Percentiles rank a stretch among this genome's conserved stretches.
phyloP scores from a whole-genome alignment of 2,329 filamentous ascomycete genomes.

The Escovopsis sp. region DNA sequence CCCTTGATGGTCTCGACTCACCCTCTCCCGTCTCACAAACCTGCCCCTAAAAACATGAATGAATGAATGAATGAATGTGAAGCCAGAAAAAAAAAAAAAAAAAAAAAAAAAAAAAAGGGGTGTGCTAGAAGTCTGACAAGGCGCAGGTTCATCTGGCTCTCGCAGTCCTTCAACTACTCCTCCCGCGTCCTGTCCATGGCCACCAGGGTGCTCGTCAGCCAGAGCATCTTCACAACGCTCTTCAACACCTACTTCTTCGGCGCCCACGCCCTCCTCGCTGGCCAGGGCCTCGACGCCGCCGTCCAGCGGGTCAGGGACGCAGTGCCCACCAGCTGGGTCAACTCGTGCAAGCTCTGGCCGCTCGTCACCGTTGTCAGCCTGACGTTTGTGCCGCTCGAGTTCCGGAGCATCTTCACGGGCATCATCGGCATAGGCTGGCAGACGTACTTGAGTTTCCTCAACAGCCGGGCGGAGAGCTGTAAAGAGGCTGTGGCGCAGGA shows the following conservation, averaged over 20 bases:
- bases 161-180: slow-evolving; percentile 68
- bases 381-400: slow-evolving; percentile 66
- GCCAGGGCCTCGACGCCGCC: slow-evolving; percentile 48
- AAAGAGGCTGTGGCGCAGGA: slow-evolving; percentile 2
- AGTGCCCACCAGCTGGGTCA: slow-evolving; percentile 61
- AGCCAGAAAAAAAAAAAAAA: too few relatives aligned
- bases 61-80: too few relatives aligned
- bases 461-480: slow-evolving; percentile 49
- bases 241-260: slow-evolving; percentile 80
- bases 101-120: too few relatives aligned
- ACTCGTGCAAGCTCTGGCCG: slow-evolving; percentile 80
- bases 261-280: slow-evolving; percentile 59
- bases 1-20: background rate
- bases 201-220: slow-evolving; percentile 69
- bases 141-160: slow-evolving; percentile 62
- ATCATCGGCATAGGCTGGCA: slow-evolving; percentile 80
- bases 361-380: slow-evolving; percentile 77
- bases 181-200: slow-evolving; percentile 56
- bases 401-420: slow-evolving; percentile 66
- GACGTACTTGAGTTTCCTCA: slow-evolving; percentile 73
- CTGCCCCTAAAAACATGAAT: too few relatives aligned
- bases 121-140: background rate
- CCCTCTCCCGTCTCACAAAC: too few relatives aligned
- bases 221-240: slow-evolving; percentile 63
- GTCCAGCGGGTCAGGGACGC: slow-evolving; percentile 59